phyloP scores from a whole-genome alignment of 192 early-diverging fungal species.

The Paraglomus brasilianum region DNA sequence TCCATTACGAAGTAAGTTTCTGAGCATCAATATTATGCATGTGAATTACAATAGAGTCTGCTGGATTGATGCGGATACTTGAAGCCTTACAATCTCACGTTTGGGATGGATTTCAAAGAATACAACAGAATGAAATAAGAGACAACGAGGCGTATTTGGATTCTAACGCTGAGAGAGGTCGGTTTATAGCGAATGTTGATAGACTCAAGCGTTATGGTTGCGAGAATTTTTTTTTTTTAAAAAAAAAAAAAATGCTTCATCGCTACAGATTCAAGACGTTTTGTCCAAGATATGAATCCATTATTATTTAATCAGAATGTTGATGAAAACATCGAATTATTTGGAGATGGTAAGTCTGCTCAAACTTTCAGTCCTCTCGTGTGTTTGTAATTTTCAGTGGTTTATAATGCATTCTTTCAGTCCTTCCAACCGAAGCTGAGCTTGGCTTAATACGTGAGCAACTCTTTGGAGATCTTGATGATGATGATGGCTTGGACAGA shows the following conservation, averaged over 20 bases:
- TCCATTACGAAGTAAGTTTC: too few species aligned
- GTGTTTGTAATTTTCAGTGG: not conserved
- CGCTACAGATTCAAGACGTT: not conserved
- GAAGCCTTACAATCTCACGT: slow-evolving; percentile 64
- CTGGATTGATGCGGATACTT: slow-evolving; percentile 55
- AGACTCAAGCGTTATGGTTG: not conserved
- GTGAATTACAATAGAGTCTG: slow-evolving; percentile 36
- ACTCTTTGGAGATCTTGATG: slow-evolving; percentile 43
- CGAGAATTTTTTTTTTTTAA: not conserved
- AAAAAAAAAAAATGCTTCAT: slow-evolving; percentile 1
- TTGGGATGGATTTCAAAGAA: slow-evolving; percentile 62
- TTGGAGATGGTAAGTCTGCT: slow-evolving; percentile 14
- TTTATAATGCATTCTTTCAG: not conserved
- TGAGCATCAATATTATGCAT: not conserved
- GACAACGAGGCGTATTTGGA: not conserved
- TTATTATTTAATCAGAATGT: not conserved
- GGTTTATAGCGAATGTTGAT: too few species aligned
- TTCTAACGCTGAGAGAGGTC: too few species aligned
- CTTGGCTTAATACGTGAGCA: slow-evolving; percentile 39
- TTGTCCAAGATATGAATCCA: too few species aligned
- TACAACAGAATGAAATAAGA: not conserved
- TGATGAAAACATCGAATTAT: slow-evolving; percentile 18
- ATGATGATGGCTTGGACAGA: slow-evolving; percentile 44
- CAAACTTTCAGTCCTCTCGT: not conserved
- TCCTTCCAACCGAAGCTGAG: slow-evolving; percentile 28